phyloP scores from a whole-genome alignment of 2,329 filamentous ascomycete genomes.

The Calonectria hawksworthii region DNA sequence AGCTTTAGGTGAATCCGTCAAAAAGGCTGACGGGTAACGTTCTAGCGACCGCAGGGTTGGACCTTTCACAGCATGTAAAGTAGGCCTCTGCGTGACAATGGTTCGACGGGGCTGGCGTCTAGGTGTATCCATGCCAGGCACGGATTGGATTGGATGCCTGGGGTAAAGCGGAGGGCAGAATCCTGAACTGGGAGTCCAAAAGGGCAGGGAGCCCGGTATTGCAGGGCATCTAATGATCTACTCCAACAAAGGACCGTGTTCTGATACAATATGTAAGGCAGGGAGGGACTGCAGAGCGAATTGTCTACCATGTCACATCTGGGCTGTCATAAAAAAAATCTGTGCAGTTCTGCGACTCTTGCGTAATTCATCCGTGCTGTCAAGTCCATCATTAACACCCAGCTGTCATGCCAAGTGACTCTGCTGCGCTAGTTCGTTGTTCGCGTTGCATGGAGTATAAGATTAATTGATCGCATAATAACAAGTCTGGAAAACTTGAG shows the following conservation, averaged over 20 bases:
- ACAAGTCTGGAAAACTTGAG: conserved; percentile 30
- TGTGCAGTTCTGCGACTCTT: conserved; percentile 18
- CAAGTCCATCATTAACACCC: conserved; percentile 18
- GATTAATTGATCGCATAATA: conserved; percentile 35
- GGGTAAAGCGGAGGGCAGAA: conserved; percentile 44
- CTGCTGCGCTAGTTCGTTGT: conserved; percentile 27
- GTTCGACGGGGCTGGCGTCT: conserved; percentile 34
- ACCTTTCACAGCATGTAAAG: conserved; percentile 8
- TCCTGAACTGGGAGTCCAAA: conserved; percentile 30
- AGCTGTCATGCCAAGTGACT: conserved; percentile 26
- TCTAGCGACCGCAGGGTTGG: conserved; percentile 25
- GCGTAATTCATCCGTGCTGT: conserved; percentile 22
- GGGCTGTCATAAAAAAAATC: background rate
- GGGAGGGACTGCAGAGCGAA: conserved; percentile 21
- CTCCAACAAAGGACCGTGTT: conserved; percentile 40
- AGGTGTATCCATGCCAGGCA: conserved; percentile 34
- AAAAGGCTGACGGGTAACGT: conserved; percentile 33
- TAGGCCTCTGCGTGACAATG: conserved; percentile 38
- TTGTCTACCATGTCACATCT: conserved; percentile 18
- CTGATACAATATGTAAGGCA: conserved; percentile 27
- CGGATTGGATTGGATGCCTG: conserved; percentile 44
- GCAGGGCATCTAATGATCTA: conserved; percentile 34
- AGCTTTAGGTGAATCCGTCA: conserved; percentile 45
- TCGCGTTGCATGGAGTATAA: conserved; percentile 28
- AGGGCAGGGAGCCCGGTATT: conserved; percentile 37